Evolutionary conservation across 257 asterid species (phyloP).

Genomic region (Solanum stenotomum): DNA sequence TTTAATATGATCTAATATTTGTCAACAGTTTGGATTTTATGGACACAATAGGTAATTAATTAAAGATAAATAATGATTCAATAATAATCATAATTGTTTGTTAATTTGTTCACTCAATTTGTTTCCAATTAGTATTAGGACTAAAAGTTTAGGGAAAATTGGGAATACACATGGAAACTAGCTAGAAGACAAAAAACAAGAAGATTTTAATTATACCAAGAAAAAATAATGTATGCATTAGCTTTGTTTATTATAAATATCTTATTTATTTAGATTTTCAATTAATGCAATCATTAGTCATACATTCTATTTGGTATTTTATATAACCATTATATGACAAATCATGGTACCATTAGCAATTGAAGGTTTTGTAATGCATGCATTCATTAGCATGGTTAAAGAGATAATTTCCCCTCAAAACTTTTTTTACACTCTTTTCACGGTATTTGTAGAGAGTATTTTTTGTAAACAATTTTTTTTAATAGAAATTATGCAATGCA

Average conservation of each 20-base stretch:
- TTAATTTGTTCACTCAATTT: not conserved
- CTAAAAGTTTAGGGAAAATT: not conserved
- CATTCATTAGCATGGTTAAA: no score
- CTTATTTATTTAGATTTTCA: no score
- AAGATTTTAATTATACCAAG: no score
- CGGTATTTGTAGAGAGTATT: not conserved
- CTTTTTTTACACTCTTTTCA: no score
- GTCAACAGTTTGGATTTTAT: not conserved
- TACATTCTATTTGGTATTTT: no score
- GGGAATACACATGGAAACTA: not conserved
- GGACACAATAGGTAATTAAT: not conserved
- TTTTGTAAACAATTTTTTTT: no score
- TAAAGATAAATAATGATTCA: not conserved
- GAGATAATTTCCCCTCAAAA: no score
- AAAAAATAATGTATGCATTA: no score
- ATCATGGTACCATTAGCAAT: no score
- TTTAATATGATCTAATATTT: not conserved
- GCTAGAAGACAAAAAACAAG: not conserved
- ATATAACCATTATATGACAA: not conserved
- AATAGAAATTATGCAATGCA: no score
- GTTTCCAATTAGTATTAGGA: not conserved
- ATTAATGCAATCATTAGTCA: no score
- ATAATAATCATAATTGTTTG: not conserved
- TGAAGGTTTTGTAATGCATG: not conserved
- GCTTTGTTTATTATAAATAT: no score